Conservation (phyloP, 2,329 filamentous ascomycete species). For the Myriosclerotinia scirpicola region DNA sequence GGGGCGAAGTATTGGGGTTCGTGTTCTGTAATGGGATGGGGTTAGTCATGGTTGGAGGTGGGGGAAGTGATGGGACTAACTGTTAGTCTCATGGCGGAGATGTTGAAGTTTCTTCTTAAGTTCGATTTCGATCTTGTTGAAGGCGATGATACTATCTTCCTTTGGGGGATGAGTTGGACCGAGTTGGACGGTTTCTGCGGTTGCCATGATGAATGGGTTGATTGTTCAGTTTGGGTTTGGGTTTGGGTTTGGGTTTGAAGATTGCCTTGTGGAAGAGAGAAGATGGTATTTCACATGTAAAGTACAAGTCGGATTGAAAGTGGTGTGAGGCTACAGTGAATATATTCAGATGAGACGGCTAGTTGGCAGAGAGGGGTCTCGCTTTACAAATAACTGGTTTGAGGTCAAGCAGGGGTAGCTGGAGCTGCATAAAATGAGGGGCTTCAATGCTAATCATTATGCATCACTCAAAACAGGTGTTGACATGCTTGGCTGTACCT, state of each 20-base stretch:
- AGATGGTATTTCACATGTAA: background rate
- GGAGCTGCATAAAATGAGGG: slow-evolving; percentile 18
- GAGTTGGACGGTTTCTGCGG: slow-evolving; percentile 52
- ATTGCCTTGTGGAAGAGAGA: background rate
- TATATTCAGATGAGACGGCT: background rate
- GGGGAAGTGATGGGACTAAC: slow-evolving; percentile 37
- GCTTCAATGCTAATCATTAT: slow-evolving; percentile 2
- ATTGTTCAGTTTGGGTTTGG: background rate
- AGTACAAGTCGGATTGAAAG: background rate
- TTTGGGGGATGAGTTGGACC: slow-evolving; percentile 46
- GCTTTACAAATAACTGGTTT: slow-evolving; percentile 14
- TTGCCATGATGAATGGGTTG: slow-evolving; percentile 35
- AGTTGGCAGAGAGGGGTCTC: background rate
- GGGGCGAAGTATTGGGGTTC: slow-evolving; percentile 57
- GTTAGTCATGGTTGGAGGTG: background rate
- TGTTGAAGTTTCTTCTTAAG: slow-evolving; percentile 53
- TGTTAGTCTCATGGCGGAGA: slow-evolving; percentile 49
- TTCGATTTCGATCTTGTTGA: slow-evolving; percentile 51
- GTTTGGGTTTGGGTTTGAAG: background rate
- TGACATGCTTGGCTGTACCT: slow-evolving; percentile 5
- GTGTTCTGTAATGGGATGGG: slow-evolving; percentile 45
- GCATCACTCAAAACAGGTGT: slow-evolving; percentile 13
- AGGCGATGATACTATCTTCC: slow-evolving; percentile 52
- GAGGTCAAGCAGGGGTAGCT: slow-evolving; percentile 6
- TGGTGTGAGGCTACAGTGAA: background rate